These are phyloP conservation scores for Trichophyton simii DNA, from an alignment of 2,329 filamentous ascomycete genomes.

Conservation along the genomic window DNA sequence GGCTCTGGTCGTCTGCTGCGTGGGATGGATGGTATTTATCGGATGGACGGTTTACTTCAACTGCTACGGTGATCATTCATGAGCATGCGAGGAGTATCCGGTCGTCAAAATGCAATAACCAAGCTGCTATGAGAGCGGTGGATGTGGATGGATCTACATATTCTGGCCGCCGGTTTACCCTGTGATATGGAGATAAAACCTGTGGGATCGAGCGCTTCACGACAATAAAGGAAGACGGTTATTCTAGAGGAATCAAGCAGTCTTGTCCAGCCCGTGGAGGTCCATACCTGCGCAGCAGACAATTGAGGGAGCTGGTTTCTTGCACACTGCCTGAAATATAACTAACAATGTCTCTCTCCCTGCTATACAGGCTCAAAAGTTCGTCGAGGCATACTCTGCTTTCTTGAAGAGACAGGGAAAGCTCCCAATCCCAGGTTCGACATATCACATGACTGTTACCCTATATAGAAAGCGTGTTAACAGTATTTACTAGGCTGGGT, in stretches of 20 bases:
- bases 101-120: not conserved
- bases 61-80: not conserved
- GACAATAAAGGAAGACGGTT: not conserved
- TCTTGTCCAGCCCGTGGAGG: not conserved
- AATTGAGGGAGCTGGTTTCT: not conserved
- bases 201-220: not conserved
- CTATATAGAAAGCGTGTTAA: not conserved
- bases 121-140: not conserved
- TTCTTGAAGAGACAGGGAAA: constrained; percentile 62
- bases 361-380: constrained; percentile 48
- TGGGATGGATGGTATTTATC: not conserved
- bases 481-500: constrained; percentile 64
- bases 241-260: no score
- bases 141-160: not conserved
- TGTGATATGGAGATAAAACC: not conserved
- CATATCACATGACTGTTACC: constrained; percentile 9
- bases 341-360: constrained; percentile 9
- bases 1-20: not conserved
- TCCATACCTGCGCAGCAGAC: not conserved
- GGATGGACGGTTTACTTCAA: not conserved
- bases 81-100: not conserved
- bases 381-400: constrained; percentile 54
- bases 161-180: not conserved
- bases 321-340: not conserved
- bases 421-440: constrained; percentile 56